Evolutionary conservation across 306 rosid species (phyloP).

Genomic region (Alnus rubra): DNA sequence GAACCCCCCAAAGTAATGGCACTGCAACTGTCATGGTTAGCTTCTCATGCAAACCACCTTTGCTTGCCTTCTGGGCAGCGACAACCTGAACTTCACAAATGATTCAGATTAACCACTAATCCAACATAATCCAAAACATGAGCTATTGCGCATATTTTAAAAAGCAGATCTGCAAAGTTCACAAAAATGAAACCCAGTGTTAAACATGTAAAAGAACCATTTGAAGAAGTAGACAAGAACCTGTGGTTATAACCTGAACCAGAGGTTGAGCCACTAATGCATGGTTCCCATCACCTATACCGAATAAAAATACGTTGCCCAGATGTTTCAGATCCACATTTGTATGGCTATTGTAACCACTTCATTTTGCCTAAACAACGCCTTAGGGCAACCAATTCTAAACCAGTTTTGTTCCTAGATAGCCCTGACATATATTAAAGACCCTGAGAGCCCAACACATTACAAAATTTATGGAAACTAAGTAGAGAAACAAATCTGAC

Average conservation of each 20-base stretch:
- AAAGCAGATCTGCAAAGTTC: not conserved
- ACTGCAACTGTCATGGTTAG: slow-evolving; percentile 97
- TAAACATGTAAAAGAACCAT: not conserved
- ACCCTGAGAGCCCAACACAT: not conserved
- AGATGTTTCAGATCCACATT: not conserved
- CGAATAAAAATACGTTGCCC: not conserved
- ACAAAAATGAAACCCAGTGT: not conserved
- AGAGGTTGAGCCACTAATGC: not conserved
- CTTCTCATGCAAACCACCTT: slow-evolving; percentile 88
- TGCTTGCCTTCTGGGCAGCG: slow-evolving; percentile 81
- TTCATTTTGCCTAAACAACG: not conserved
- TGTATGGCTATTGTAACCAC: not conserved
- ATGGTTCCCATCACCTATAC: not conserved
- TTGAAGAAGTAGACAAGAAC: not conserved
- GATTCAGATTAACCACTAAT: not conserved
- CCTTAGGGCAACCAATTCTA: not conserved
- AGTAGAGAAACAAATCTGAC: slow-evolving; percentile 3
- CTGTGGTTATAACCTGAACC: not conserved
- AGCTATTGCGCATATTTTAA: not conserved
- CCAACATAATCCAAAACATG: not conserved
- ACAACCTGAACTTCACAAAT: slow-evolving; percentile 55
- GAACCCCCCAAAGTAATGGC: slow-evolving; percentile 97
- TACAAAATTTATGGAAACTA: not conserved
- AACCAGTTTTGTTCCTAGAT: not conserved
- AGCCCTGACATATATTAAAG: not conserved